Evolutionary conservation across 208 protist species (phyloP).

Genomic region (Wallacemonas sp.): DNA sequence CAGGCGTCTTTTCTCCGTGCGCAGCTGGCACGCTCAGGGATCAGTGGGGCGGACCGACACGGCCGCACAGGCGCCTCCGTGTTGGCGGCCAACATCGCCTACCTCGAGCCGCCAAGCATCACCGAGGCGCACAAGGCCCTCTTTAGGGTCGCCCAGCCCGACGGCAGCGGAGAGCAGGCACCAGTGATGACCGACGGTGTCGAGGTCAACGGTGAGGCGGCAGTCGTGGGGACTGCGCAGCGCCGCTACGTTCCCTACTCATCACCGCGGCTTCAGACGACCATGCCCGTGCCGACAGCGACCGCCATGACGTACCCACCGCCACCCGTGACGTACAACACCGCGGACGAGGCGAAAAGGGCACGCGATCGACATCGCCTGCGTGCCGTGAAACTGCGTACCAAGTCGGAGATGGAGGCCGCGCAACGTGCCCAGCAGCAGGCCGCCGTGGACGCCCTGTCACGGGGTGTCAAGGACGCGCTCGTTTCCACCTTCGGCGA

Average conservation of each 20-base stretch:
- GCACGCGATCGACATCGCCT: not conserved
- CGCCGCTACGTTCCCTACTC: not conserved
- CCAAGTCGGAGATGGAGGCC: not conserved
- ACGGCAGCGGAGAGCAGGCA: not conserved
- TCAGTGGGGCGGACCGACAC: not conserved
- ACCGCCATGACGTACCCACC: not conserved
- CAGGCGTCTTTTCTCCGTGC: slow-evolving; percentile 1
- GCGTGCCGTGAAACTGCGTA: not conserved
- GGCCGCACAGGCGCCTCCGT: not conserved
- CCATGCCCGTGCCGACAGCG: not conserved
- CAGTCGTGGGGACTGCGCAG: not conserved
- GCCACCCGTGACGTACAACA: not conserved
- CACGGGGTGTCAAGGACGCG: not conserved
- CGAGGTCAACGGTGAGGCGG: not conserved
- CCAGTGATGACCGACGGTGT: too few relatives aligned
- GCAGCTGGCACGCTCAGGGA: not conserved
- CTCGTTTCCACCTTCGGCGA: slow-evolving; percentile 1
- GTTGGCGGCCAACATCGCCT: slow-evolving; percentile 8
- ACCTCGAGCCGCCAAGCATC: slow-evolving; percentile 11
- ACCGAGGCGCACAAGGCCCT: slow-evolving; percentile 1
- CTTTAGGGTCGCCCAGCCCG: not conserved
- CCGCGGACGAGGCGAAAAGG: not conserved
- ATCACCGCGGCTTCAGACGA: not conserved
- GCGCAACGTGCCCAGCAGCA: too few relatives aligned
- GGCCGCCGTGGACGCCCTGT: not conserved